Conservation (phyloP, 2,329 filamentous ascomycete species). For the Alternaria novae-zelandiae region DNA sequence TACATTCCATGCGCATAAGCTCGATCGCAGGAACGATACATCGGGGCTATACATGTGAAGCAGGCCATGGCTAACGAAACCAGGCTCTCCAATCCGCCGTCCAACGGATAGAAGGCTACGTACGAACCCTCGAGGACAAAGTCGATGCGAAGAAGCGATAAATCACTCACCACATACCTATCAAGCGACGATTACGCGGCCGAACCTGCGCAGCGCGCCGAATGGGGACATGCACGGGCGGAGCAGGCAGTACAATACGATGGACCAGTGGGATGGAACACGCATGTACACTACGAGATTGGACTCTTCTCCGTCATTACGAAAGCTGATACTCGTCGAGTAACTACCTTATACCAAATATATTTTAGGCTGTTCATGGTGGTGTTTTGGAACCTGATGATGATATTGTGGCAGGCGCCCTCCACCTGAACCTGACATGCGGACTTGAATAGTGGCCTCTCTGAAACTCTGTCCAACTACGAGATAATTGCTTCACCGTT, state of each 20-base stretch:
- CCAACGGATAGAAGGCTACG: slow-evolving; percentile 82
- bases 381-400: not conserved
- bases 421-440: not conserved
- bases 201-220: not conserved
- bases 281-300: slow-evolving; percentile 8
- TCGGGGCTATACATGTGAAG: not conserved
- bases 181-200: not conserved
- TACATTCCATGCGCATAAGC: not conserved
- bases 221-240: not conserved
- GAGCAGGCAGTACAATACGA: not conserved
- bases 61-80: slow-evolving; percentile 18
- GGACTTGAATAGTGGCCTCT: not conserved
- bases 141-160: slow-evolving; percentile 59
- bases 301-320: not conserved
- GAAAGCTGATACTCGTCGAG: not conserved
- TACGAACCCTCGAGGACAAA: slow-evolving; percentile 81
- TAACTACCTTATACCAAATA: not conserved
- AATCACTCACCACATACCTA: not conserved
- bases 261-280: not conserved
- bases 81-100: slow-evolving; percentile 85
- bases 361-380: not conserved
- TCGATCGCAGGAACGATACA: not conserved
- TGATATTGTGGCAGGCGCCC: not conserved
- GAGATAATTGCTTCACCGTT: not conserved
- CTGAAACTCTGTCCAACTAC: not conserved